Evolutionary conservation across 495 filamentous ascomycete genomes (phyloP).

Genomic region (Friedmanniomyces simplex): DNA sequence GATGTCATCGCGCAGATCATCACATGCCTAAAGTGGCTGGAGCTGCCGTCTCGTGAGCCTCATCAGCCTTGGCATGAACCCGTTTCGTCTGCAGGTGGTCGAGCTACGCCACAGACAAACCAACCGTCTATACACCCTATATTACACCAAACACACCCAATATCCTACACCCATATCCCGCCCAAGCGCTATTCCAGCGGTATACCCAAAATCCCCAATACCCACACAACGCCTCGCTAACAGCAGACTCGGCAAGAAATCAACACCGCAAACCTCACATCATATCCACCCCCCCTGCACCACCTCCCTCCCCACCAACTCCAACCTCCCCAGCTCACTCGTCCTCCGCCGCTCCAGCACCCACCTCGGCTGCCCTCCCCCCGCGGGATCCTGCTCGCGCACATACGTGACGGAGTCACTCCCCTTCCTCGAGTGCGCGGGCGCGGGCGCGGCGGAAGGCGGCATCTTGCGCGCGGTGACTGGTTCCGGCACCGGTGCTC

Average conservation of each 20-base stretch:
- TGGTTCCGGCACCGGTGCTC: constrained; percentile 6
- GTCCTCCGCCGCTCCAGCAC: constrained; percentile 35
- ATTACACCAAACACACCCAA: too few relatives aligned
- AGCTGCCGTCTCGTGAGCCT: not conserved
- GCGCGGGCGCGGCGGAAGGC: not conserved
- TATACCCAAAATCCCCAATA: too few relatives aligned
- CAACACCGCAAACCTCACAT: not conserved
- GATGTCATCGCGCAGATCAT: not conserved
- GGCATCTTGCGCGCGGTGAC: not conserved
- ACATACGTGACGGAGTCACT: constrained; percentile 35
- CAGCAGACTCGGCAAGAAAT: not conserved
- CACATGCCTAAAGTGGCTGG: not conserved
- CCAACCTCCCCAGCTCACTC: constrained; percentile 31
- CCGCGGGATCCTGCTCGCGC: constrained; percentile 25
- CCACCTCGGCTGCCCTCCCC: constrained; percentile 28
- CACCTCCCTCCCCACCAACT: constrained; percentile 31
- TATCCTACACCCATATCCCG: too few relatives aligned
- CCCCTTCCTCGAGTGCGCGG: constrained; percentile 28
- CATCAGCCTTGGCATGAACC: not conserved
- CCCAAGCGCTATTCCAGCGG: too few relatives aligned
- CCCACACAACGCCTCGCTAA: constrained; percentile 4
- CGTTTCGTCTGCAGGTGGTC: too few relatives aligned
- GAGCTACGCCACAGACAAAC: too few relatives aligned
- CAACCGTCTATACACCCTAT: too few relatives aligned
- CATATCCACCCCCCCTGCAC: constrained; percentile 35